Evolutionary conservation across 345 rosid genomes (phyloP).

Genomic region (Cochlearia excelsa): DNA sequence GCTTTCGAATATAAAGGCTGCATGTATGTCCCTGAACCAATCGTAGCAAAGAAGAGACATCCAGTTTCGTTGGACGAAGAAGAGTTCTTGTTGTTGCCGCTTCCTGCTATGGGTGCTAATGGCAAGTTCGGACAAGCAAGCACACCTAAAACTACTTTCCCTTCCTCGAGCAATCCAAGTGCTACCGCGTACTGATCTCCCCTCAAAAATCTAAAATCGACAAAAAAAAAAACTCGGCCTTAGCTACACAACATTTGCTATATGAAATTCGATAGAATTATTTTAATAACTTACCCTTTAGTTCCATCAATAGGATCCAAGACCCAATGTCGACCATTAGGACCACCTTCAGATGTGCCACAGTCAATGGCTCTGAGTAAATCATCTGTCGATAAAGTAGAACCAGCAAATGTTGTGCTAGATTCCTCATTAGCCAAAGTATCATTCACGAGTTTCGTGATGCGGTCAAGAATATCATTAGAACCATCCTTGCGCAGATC

Average conservation of each 20-base stretch:
- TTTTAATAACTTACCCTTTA: conserved; percentile 66
- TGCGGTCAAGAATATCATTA: conserved; percentile 59
- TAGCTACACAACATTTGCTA: too few species aligned
- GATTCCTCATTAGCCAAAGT: conserved; percentile 61
- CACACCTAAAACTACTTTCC: conserved; percentile 89
- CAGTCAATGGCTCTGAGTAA: conserved; percentile 68
- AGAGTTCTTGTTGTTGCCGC: conserved; percentile 30
- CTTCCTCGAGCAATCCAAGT: conserved; percentile 77
- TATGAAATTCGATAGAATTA: neutral
- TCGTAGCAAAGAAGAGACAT: conserved; percentile 74
- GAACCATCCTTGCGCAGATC: conserved; percentile 69
- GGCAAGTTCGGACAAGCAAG: conserved; percentile 97
- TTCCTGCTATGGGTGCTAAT: conserved; percentile 47
- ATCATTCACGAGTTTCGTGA: conserved; percentile 78
- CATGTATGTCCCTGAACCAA: conserved; percentile 83
- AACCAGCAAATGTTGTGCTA: conserved; percentile 31
- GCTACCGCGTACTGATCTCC: conserved; percentile 97
- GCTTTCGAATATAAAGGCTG: conserved; percentile 57
- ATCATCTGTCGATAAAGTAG: conserved; percentile 59
- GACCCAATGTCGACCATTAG: conserved; percentile 91
- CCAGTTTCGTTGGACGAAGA: conserved; percentile 44
- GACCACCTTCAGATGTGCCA: conserved; percentile 90
- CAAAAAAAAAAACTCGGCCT: neutral
- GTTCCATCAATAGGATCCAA: conserved; percentile 99
- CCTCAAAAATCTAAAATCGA: conserved; percentile 59